Base-by-base conservation (phyloP, 2,329 filamentous ascomycete genomes). In the Helminthosporium solani region DNA sequence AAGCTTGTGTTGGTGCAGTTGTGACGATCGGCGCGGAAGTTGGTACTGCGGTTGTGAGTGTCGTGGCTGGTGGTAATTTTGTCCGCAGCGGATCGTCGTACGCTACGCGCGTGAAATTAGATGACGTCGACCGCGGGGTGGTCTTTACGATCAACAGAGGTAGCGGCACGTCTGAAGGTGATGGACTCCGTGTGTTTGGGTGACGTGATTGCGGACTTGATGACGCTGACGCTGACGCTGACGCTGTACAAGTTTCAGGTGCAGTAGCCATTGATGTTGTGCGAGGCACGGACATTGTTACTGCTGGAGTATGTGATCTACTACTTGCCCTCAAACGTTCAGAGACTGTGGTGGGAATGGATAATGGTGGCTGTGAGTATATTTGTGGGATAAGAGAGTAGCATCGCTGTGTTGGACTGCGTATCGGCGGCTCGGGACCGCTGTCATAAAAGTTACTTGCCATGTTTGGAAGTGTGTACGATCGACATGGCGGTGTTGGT, bases 401-500 rank as follows among this genome's bases (percentile, higher is more conserved):
- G 16, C 46, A 37, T 21, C 43, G 46, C 19, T 30, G 37, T 19
- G 47, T 31, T 23, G 48, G 41, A 23, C 36, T 50, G 8, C 30
- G 19, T 5, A 46, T 34, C 6, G 49, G 53, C 11, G 44, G 42
- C 19, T 42, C 30, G 2, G 47, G 43, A 25, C 40, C 49, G 11
- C 42, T 44, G 9, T 50, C 35, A 48, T 38, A 47, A 47, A 46
- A 42, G 46, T 27, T 28, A 3, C 33, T 8, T 1, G 39, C 42
- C 8, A 23, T 39, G n/a, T 48, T 43, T 6, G 40, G 44, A 1
- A 53, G 47, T 16, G 44, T 54, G 19, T 60, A 44, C 2, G 46
- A 40, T n/a, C 49, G 55, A 0, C 45, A 42, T 8, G 60, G 57
- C 2, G 54, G 52, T 2, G 51, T 49, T 14, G 57, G 58, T 23